A percentile compares a stretch with the other conserved stretches of the same genome.
phyloP scores from a whole-genome alignment of 164 flowering plant genomes.

The Saururus chinensis region DNA sequence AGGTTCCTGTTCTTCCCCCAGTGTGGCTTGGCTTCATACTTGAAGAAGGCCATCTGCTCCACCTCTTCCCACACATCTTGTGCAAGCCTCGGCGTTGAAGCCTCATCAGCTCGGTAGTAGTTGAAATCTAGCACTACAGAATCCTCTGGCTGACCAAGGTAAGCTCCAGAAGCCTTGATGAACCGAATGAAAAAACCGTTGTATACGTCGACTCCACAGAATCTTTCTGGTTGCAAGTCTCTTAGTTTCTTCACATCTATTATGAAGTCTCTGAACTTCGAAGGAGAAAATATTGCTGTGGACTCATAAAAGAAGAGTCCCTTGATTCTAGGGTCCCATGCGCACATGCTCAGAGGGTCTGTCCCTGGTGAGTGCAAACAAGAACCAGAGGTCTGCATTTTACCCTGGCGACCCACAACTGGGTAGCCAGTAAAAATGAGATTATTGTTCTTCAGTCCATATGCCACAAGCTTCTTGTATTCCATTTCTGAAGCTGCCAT shows the following conservation, averaged over 20 bases:
- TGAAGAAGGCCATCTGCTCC: constrained; percentile 86
- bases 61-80: constrained; percentile 79
- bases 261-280: constrained; percentile 48
- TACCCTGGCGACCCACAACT: constrained; percentile 67
- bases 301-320: constrained; percentile 81
- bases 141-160: constrained; percentile 66
- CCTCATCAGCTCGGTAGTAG: constrained; percentile 57
- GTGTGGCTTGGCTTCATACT: constrained; percentile 71
- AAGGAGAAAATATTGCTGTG: constrained; percentile 56
- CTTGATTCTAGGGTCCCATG: constrained; percentile 83
- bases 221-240: constrained; percentile 47
- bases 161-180: constrained; percentile 56
- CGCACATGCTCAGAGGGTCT: constrained; percentile 28
- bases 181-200: constrained; percentile 70
- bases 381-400: constrained; percentile 84
- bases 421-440: constrained; percentile 76
- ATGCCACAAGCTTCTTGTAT: constrained; percentile 50
- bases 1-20: constrained; percentile 82
- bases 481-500: constrained; percentile 40
- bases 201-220: constrained; percentile 72
- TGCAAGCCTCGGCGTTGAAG: constrained; percentile 56
- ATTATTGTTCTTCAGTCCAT: constrained; percentile 65
- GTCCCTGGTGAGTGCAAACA: constrained; percentile 46
- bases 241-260: constrained; percentile 52
- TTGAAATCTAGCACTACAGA: constrained; percentile 77